Evolutionary conservation across 768 basidiomycete species (phyloP), one percentile per base, ranked within the genome.

Genomic region (Mycena sanguinolenta): DNA sequence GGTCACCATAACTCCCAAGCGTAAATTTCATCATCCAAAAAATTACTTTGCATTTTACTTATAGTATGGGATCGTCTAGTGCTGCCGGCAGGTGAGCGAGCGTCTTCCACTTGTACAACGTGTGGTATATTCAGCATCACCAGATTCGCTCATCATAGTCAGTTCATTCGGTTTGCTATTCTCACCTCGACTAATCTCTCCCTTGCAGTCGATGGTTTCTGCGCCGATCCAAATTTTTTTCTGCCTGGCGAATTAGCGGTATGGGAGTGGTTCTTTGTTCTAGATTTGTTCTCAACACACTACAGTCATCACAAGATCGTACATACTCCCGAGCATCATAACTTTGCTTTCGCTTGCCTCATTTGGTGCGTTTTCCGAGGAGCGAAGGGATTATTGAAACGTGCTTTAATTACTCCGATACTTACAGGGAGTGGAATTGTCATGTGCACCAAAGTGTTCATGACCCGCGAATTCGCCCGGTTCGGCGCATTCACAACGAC

Each of bases 211-310:
- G 9, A 60, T 72, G 19, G 63, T 65, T 12, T 61, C 71, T 1
- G 63, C 58, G 9, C 71, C 71, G 3, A 62, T 72, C 12, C 71
- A 72, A 50, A 10, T 68, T 9, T 72, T n/a, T 72, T 38, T 36
- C 63, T 1, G 71, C 71, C 0, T 72, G 71, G 71, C 49, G 71
- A 12, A 64, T 72, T 32, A 49, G 50, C 14, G 63, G 69, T 65
- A 46, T 30, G 49, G 9, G 8, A 13, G 3, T 42, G 2, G 32
- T 34, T 57, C 42, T 16, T 36, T 10, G 14, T n/a, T 34, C 54
- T 8, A 30, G 21, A 30, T 19, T 38, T 8, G 10, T 17, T 39
- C 39, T 39, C 4, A 39, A 10, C 9, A 7, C 3, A 39, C 39
- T 14, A 14, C n/a, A 69, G 57, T 72, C 14, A 69, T 72, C 58